Evolutionary conservation across 768 basidiomycete genomes (phyloP).

Genomic region (Suillus ampliporus): DNA sequence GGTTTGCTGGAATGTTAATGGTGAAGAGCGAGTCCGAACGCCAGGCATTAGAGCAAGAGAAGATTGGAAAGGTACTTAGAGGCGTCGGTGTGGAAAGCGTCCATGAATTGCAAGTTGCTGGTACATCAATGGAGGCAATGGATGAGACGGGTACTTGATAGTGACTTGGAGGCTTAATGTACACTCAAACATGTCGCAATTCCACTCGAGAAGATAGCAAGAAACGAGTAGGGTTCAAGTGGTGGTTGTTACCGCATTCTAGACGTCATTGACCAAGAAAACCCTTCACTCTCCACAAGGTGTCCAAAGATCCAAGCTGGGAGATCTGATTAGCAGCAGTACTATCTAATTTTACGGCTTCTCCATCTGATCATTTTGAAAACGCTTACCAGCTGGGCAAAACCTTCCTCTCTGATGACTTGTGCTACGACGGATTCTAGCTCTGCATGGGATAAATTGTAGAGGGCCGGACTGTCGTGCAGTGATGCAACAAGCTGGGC

Average conservation of each 20-base stretch:
- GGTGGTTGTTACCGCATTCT: background rate
- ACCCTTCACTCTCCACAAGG: constrained; percentile 58
- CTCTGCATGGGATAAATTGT: constrained; percentile 53
- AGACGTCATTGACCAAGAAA: constrained; percentile 32
- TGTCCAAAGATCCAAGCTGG: constrained; percentile 60
- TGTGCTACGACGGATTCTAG: constrained; percentile 65
- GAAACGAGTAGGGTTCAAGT: background rate
- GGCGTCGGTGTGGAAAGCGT: constrained; percentile 70
- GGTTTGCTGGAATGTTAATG: constrained; percentile 88
- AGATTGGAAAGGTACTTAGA: constrained; percentile 64
- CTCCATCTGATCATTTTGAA: background rate
- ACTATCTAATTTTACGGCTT: constrained; percentile 9
- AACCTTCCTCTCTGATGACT: constrained; percentile 77
- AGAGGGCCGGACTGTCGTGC: constrained; percentile 52
- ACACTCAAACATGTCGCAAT: background rate
- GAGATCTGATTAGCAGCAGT: background rate
- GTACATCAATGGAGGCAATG: constrained; percentile 45
- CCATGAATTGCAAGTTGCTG: constrained; percentile 67
- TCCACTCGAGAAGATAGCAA: constrained; percentile 3
- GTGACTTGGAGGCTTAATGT: background rate
- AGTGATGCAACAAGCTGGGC: constrained; percentile 45
- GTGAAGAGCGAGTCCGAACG: constrained; percentile 84
- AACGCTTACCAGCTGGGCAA: constrained; percentile 67
- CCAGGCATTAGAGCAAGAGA: constrained; percentile 66
- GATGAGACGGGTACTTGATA: constrained; percentile 19